Evolutionary conservation across 2,329 filamentous ascomycete genomes (phyloP).

Genomic region (Fusarium chlamydosporum): DNA sequence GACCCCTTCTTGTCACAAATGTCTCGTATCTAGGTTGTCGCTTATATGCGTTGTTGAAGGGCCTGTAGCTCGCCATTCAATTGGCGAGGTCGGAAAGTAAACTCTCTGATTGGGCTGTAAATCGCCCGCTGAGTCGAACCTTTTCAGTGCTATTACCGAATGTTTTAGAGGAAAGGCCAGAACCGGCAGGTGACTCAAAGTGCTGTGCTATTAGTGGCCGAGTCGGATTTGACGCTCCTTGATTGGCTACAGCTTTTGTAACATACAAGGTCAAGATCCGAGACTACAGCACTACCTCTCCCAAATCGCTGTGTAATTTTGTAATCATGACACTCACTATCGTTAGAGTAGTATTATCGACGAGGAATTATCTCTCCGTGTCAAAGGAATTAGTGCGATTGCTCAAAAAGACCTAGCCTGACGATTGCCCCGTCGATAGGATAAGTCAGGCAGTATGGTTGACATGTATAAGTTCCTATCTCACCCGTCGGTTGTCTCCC

Average conservation of each 20-base stretch:
- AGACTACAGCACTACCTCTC: neutral
- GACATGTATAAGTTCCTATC: neutral
- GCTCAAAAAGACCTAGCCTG: neutral
- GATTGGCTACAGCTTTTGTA: neutral
- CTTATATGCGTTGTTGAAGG: too few species aligned
- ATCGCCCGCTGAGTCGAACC: neutral
- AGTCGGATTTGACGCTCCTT: neutral
- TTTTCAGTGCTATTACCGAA: rapidly evolving
- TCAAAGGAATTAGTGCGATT: neutral
- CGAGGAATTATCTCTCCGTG: rapidly evolving
- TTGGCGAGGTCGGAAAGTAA: conserved; percentile 19
- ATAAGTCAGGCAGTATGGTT: neutral
- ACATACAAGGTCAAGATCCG: rapidly evolving
- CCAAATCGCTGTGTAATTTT: rapidly evolving
- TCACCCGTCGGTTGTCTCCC: neutral
- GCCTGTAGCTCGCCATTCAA: neutral
- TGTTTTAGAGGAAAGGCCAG: neutral
- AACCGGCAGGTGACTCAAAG: neutral
- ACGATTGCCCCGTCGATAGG: neutral
- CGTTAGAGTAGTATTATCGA: neutral
- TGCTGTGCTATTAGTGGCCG: neutral
- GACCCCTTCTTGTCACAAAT: too few species aligned
- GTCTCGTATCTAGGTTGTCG: too few species aligned
- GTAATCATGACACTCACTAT: rapidly evolving
- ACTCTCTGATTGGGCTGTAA: neutral